Evolutionary conservation across 257 asterid species (phyloP).

Genomic region (Solanum habrochaites): DNA sequence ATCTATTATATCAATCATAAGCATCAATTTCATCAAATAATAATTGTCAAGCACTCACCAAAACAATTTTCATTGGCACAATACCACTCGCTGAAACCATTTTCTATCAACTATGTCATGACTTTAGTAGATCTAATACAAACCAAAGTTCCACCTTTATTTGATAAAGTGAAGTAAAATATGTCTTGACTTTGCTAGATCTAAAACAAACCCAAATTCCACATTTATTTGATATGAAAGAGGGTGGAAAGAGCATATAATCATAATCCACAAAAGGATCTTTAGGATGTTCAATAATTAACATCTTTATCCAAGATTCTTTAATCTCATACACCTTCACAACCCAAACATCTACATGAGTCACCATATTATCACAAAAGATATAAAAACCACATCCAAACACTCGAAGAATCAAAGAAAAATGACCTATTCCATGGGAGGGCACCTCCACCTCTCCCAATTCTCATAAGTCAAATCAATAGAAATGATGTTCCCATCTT

Average conservation of each 20-base stretch:
- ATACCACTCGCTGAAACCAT: too few relatives aligned
- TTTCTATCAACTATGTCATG: too few relatives aligned
- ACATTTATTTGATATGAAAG: not conserved
- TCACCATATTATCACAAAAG: conserved; percentile 10
- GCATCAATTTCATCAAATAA: too few relatives aligned
- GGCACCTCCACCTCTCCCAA: conserved; percentile 14
- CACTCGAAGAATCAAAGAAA: conserved; percentile 13
- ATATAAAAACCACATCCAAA: conserved; percentile 19
- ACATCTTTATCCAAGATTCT: conserved; percentile 25
- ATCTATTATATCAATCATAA: too few relatives aligned
- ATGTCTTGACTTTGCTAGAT: not conserved
- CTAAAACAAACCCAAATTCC: not conserved
- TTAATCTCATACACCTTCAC: conserved; percentile 21
- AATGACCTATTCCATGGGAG: conserved; percentile 1
- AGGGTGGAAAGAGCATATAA: not conserved
- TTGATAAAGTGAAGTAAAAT: too few relatives aligned
- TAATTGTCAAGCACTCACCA: too few relatives aligned
- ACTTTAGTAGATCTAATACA: too few relatives aligned
- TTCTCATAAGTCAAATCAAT: not conserved
- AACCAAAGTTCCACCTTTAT: too few relatives aligned
- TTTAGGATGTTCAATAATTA: not conserved
- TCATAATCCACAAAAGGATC: not conserved
- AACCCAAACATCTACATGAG: conserved; percentile 31
- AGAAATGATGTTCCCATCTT: conserved; percentile 1
- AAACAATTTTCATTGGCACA: too few relatives aligned